A percentile compares a stretch with the other conserved stretches of the same genome.
Conservation (phyloP, 2,329 filamentous ascomycete genomes). For the Penicillium hordei region DNA sequence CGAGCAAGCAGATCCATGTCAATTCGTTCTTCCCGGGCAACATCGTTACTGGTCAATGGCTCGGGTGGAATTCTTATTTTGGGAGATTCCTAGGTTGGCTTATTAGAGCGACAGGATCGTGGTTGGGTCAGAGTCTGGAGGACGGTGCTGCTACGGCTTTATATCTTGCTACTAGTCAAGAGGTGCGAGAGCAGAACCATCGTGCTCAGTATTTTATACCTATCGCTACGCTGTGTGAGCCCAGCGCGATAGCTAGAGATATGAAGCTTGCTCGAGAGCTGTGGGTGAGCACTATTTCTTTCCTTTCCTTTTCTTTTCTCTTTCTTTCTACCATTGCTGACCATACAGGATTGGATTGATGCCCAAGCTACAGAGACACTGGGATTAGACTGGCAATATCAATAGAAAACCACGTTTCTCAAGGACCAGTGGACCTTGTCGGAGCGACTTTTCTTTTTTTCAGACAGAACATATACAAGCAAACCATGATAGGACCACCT, state of each 20-base stretch:
- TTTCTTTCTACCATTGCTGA: not conserved
- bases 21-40: slow-evolving; percentile 37
- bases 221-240: slow-evolving; percentile 30
- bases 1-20: slow-evolving; percentile 28
- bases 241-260: slow-evolving; percentile 30
- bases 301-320: not conserved
- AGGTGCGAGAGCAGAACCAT: slow-evolving; percentile 21
- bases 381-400: slow-evolving; percentile 12
- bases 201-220: slow-evolving; percentile 42
- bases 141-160: slow-evolving; percentile 35
- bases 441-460: not conserved
- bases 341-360: slow-evolving; percentile 24
- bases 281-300: slow-evolving; percentile 35
- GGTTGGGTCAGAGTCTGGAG: slow-evolving; percentile 26
- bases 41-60: slow-evolving; percentile 34
- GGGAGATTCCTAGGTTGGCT: slow-evolving; percentile 23
- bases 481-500: not conserved
- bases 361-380: slow-evolving; percentile 17
- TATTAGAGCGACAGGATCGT: slow-evolving; percentile 23
- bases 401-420: not conserved
- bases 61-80: slow-evolving; percentile 30
- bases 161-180: slow-evolving; percentile 30
- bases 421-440: not conserved
- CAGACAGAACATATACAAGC: not conserved
- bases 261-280: slow-evolving; percentile 32